Evolutionary conservation across 345 rosid species (phyloP).

Genomic region (Microcos paniculata): DNA sequence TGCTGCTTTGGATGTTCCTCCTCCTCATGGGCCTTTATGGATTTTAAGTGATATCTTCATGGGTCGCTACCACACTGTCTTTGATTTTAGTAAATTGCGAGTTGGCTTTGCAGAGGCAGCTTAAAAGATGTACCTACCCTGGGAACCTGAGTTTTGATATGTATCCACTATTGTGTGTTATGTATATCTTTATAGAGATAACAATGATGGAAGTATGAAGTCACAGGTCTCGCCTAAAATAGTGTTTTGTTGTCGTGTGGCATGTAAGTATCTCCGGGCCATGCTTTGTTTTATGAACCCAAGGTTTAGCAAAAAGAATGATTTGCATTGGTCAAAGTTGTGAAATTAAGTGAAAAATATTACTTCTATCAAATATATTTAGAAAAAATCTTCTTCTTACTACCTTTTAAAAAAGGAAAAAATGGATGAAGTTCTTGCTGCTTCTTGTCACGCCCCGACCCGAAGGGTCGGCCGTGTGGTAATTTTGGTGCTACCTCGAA

Average conservation of each 20-base stretch:
- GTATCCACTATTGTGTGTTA: neutral
- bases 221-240: neutral
- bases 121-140: conserved; percentile 23
- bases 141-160: neutral
- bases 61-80: conserved; percentile 91
- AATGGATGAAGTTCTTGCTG: too few relatives aligned
- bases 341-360: neutral
- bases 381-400: too few relatives aligned
- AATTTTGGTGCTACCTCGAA: too few relatives aligned
- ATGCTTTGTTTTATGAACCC: neutral
- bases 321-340: neutral
- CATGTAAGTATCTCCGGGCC: conserved; percentile 13
- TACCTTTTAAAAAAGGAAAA: too few relatives aligned
- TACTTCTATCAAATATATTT: neutral
- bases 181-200: neutral
- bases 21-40: conserved; percentile 98
- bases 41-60: conserved; percentile 90
- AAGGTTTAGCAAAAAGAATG: neutral
- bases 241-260: neutral
- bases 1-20: conserved; percentile 72
- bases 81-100: conserved; percentile 67
- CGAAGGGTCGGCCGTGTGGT: too few relatives aligned
- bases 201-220: neutral
- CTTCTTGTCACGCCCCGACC: too few relatives aligned
- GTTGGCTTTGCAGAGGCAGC: conserved; percentile 94